Evolutionary conservation across 2,329 filamentous ascomycete species (phyloP).

Genomic region (Curvularia sp.): DNA sequence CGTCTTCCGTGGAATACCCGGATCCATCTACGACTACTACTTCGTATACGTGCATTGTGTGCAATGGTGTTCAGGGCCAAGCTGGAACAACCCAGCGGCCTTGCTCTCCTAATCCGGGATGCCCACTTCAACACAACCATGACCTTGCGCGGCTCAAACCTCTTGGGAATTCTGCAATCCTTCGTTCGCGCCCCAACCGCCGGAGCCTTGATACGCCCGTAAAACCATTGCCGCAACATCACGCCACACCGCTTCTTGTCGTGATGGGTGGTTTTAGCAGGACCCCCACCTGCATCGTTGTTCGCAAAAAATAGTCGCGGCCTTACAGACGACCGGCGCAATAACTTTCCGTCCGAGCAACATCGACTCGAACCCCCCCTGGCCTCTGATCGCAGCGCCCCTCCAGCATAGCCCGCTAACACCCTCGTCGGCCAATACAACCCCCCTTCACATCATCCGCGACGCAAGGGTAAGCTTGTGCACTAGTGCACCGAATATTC

Average conservation of each 20-base stretch:
- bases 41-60: background rate
- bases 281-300: slow-evolving; percentile 1
- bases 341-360: slow-evolving; percentile 12
- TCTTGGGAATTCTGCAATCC: slow-evolving; percentile 1
- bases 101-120: background rate
- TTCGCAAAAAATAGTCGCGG: slow-evolving; percentile 3
- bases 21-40: background rate
- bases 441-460: background rate
- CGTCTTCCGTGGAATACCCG: background rate
- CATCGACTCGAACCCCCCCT: background rate
- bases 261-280: background rate
- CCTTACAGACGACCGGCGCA: slow-evolving; percentile 9
- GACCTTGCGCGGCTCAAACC: background rate
- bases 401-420: background rate
- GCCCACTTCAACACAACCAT: background rate
- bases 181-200: slow-evolving; percentile 14
- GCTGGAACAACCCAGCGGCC: background rate
- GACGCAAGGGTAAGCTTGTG: slow-evolving; percentile 7
- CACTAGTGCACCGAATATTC: slow-evolving; percentile 22
- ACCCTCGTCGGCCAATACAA: background rate
- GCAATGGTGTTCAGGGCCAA: background rate
- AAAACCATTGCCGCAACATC: slow-evolving; percentile 10
- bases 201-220: slow-evolving; percentile 7
- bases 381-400: slow-evolving; percentile 3
- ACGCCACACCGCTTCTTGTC: slow-evolving; percentile 25